Evolutionary conservation across 1,284 basidiomycete genomes (phyloP), one percentile per base, ranked within the genome.

Genomic region (Tilletia walkeri): DNA sequence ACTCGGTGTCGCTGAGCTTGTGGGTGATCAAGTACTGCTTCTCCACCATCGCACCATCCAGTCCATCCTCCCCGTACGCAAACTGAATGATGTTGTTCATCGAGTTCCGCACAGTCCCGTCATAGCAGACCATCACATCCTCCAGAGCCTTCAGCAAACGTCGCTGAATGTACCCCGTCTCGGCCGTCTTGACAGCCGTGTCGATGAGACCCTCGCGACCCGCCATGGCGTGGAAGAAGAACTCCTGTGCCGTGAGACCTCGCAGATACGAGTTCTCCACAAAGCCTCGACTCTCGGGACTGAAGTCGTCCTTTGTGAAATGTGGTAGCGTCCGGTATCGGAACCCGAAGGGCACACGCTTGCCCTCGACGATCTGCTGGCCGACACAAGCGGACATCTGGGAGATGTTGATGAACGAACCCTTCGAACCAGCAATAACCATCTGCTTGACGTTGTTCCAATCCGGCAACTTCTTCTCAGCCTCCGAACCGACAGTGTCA

Each of bases 391-490:
- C 95, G 9, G 95, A 97, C 96, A 99, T 99, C 86, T 99, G 96
- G 24, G 96, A 99, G 82, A 99, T 98, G 86, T 99, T 99, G 88
- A 99, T 99, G 87, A 86, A 86, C 4, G 84, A 85, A 86, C 95
- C 95, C 86, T 99, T 99, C 38, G 96, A 96, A 56, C 96, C 95
- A 14, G 96, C 94, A 10, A 95, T 93, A 79, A 99, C 95, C 96
- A 99, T 99, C 88, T 99, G 95, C 88, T 99, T 99, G 87, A 99
- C 95, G 80, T 98, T 98, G 88, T 99, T 99, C 86, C 95, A 94
- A 84, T 94, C 93, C 86, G 97, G 97, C 88, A 99, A 87, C 82
- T 91, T 91, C 85, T 93, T 91, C 86, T 99, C 94, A 18, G 95
- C 96, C 68, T 92, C 92, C 82, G 93, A 92, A 87, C 96, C 96